Conservation (phyloP, 2,329 filamentous ascomycete species). For the Exophiala mesophila region DNA sequence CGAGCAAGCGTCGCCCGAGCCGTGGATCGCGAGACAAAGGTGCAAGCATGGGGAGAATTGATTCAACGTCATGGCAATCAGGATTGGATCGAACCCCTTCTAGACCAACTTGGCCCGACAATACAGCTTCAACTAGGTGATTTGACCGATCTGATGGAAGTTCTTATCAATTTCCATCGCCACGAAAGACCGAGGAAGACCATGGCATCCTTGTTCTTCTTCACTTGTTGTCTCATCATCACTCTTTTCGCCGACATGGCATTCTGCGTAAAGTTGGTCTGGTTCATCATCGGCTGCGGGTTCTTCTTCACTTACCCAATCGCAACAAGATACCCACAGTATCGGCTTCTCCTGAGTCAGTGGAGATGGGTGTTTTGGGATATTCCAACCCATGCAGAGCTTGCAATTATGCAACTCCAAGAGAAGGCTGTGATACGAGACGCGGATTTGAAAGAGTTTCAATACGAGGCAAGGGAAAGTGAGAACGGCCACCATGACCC, state of each 20-base stretch:
- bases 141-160: conserved; percentile 35
- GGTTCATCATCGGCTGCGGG: conserved; percentile 30
- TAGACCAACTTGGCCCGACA: conserved; percentile 34
- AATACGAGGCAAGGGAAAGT: conserved; percentile 3
- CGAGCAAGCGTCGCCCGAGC: conserved; percentile 33
- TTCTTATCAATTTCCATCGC: conserved; percentile 35
- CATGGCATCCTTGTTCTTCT: conserved; percentile 32
- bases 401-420: conserved; percentile 19
- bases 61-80: conserved; percentile 34
- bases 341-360: conserved; percentile 33
- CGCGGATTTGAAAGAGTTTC: conserved; percentile 10
- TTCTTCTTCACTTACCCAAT: conserved; percentile 38
- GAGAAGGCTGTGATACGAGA: conserved; percentile 17
- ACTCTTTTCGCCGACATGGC: conserved; percentile 30
- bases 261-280: conserved; percentile 35
- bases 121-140: conserved; percentile 36
- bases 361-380: conserved; percentile 37
- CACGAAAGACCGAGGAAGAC: conserved; percentile 35
- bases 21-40: conserved; percentile 29
- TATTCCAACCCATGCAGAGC: conserved; percentile 33
- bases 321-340: conserved; percentile 33
- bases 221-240: conserved; percentile 30
- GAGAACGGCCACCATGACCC: too few species aligned
- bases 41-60: conserved; percentile 34
- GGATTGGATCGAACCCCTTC: conserved; percentile 36